Evolutionary conservation across 192 early-diverging fungal species (phyloP).

Genomic region (Haplosporangium gracile): DNA sequence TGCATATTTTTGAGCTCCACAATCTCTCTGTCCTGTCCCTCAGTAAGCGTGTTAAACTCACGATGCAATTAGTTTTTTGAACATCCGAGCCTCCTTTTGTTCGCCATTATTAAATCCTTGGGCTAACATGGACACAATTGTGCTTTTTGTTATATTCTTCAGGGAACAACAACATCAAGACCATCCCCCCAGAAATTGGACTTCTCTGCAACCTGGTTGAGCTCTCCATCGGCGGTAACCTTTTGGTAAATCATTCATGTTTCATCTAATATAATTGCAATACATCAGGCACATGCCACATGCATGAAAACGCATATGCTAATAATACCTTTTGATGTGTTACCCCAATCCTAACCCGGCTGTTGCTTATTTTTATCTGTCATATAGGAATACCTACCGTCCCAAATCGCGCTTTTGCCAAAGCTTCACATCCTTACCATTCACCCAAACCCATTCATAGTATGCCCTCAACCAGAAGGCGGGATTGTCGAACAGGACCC

Average conservation of each 20-base stretch:
- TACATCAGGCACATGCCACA: neutral
- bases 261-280: neutral
- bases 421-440: slow-evolving; percentile 58
- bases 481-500: neutral
- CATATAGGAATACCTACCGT: slow-evolving; percentile 42
- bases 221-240: slow-evolving; percentile 62
- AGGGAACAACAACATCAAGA: slow-evolving; percentile 59
- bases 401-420: slow-evolving; percentile 54
- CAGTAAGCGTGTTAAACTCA: slow-evolving; percentile 40
- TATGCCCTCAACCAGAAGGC: neutral
- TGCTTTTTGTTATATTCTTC: neutral
- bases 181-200: slow-evolving; percentile 60
- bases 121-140: neutral
- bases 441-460: slow-evolving; percentile 57
- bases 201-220: slow-evolving; percentile 61
- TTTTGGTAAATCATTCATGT: slow-evolving; percentile 39
- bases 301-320: neutral
- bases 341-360: no score
- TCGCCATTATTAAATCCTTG: neutral
- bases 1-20: slow-evolving; percentile 56
- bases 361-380: neutral
- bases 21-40: slow-evolving; percentile 64
- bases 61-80: neutral
- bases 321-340: neutral
- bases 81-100: neutral